phyloP scores from a whole-genome alignment of 1,284 basidiomycete species.

The Coriolopsis trogii region DNA sequence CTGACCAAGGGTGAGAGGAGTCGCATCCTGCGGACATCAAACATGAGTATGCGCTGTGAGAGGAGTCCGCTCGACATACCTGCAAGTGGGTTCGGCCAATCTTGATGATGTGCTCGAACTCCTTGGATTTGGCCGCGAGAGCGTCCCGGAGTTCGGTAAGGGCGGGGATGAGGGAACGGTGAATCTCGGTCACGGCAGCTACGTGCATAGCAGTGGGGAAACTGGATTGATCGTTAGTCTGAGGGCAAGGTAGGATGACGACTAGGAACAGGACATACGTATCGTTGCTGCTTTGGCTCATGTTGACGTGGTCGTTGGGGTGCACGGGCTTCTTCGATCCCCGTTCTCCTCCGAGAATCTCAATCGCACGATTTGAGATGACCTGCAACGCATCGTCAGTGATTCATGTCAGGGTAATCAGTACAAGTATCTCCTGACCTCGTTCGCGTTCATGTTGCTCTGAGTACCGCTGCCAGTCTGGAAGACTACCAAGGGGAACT shows the following conservation, averaged over 20 bases:
- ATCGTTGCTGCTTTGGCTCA: conserved; percentile 99
- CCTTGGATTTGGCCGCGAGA: conserved; percentile 80
- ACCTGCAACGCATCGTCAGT: conserved; percentile 53
- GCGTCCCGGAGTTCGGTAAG: conserved; percentile 84
- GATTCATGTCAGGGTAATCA: not conserved
- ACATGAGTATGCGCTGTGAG: too few species aligned
- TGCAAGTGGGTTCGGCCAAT: conserved; percentile 98
- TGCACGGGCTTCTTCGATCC: conserved; percentile 98
- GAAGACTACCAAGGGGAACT: conserved; percentile 99
- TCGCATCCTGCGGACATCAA: conserved; percentile 75
- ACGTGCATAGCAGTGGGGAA: conserved; percentile 99
- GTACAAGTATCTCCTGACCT: conserved; percentile 50
- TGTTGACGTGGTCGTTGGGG: conserved; percentile 99
- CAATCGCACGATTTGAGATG: conserved; percentile 98
- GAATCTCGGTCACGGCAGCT: conserved; percentile 91
- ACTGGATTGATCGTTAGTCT: conserved; percentile 47
- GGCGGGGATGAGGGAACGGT: conserved; percentile 82
- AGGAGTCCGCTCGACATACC: conserved; percentile 44
- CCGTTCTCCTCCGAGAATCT: conserved; percentile 93
- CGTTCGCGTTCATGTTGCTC: conserved; percentile 99
- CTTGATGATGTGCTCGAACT: conserved; percentile 93
- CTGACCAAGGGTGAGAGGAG: conserved; percentile 96
- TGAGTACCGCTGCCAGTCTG: conserved; percentile 99
- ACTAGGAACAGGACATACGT: conserved; percentile 54
- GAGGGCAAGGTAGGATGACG: not conserved